These are phyloP conservation scores for Cytospora schulzeri DNA, from an alignment of 2,329 filamentous ascomycete species.

Conservation along the genomic window DNA sequence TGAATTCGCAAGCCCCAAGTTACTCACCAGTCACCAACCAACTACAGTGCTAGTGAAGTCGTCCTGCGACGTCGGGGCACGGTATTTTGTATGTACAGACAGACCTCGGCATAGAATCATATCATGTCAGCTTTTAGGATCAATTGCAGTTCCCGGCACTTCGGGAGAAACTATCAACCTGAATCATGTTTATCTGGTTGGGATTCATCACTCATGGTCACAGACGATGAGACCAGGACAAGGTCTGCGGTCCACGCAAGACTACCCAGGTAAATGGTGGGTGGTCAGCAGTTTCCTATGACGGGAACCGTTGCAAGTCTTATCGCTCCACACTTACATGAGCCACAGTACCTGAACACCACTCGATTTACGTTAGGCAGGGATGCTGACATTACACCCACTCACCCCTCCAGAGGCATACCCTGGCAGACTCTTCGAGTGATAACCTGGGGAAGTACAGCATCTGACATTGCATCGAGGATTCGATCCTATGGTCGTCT, in stretches of 20 bases:
- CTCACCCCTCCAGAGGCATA: slow-evolving; percentile 6
- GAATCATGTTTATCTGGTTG: neutral
- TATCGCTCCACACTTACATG: neutral
- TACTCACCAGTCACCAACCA: neutral
- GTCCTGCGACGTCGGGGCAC: neutral
- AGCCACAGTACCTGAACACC: slow-evolving; percentile 4
- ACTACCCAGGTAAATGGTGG: slow-evolving; percentile 9
- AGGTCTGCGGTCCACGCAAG: slow-evolving; percentile 24
- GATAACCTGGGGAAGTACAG: slow-evolving; percentile 6
- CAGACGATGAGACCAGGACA: slow-evolving; percentile 22
- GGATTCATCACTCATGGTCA: neutral
- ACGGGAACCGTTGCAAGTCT: slow-evolving; percentile 21
- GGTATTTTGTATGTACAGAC: neutral
- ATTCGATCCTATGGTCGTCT: neutral
- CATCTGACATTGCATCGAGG: slow-evolving; percentile 1
- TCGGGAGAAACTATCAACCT: neutral
- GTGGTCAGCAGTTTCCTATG: slow-evolving; percentile 24
- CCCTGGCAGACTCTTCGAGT: slow-evolving; percentile 12
- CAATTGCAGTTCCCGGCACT: neutral
- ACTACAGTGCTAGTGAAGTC: neutral
- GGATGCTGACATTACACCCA: slow-evolving; percentile 11
- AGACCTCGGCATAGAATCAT: neutral
- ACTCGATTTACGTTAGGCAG: slow-evolving; percentile 12
- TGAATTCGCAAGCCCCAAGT: neutral
- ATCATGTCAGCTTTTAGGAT: neutral